Percentiles rank a stretch among this genome's conserved stretches.
Conservation (phyloP, 2,329 filamentous ascomycete species). For the Talaromyces rugulosus region DNA sequence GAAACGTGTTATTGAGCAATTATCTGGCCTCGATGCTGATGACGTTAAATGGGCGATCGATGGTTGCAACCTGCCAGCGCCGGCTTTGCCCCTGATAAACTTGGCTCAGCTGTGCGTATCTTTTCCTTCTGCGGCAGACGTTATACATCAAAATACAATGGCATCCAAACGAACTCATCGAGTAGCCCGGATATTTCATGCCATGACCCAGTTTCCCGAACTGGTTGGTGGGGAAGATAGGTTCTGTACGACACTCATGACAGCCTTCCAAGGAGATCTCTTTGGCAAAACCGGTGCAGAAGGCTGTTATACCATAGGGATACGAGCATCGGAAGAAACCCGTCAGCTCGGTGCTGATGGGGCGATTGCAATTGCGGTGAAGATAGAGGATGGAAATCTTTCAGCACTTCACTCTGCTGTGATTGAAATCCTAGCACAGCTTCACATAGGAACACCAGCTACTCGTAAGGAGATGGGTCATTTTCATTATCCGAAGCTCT, state of each 20-base stretch:
- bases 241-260: constrained; percentile 48
- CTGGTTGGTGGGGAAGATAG: constrained; percentile 43
- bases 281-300: constrained; percentile 50
- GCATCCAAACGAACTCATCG: constrained; percentile 17
- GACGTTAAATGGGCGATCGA: constrained; percentile 42
- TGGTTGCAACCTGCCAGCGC: constrained; percentile 47
- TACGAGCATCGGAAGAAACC: constrained; percentile 37
- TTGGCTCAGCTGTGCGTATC: constrained; percentile 34
- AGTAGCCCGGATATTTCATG: constrained; percentile 36
- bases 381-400: constrained; percentile 48
- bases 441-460: constrained; percentile 34
- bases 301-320: constrained; percentile 45
- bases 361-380: constrained; percentile 43
- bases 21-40: constrained; percentile 25
- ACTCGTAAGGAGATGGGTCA: constrained; percentile 24
- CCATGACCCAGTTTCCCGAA: constrained; percentile 42
- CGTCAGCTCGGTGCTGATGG: constrained; percentile 32
- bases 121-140: constrained; percentile 32
- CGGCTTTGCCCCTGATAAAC: constrained; percentile 36
- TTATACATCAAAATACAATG: not conserved
- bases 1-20: constrained; percentile 31
- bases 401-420: constrained; percentile 43
- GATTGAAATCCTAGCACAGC: constrained; percentile 42
- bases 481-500: constrained; percentile 32
- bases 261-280: constrained; percentile 31